phyloP scores from a whole-genome alignment of 2,329 filamentous ascomycete species.

The Arthroderma uncinatum region DNA sequence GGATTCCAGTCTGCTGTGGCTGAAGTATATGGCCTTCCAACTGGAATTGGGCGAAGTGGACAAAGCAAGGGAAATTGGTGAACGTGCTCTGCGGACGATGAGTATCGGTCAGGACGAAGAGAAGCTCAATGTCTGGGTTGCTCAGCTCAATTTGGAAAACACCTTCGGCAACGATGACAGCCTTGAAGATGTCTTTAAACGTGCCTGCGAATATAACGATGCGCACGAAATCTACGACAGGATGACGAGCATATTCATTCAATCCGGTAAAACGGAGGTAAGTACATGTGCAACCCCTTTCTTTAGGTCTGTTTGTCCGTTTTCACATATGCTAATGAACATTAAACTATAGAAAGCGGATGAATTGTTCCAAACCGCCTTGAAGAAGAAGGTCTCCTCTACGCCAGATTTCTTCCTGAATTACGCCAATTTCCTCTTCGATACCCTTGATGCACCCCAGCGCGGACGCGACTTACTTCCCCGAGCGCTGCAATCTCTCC shows the following conservation, averaged over 20 bases:
- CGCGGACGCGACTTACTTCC: constrained; percentile 66
- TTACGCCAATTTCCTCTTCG: constrained; percentile 87
- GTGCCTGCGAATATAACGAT: constrained; percentile 89
- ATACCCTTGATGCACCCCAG: constrained; percentile 57
- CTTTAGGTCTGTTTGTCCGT: background rate
- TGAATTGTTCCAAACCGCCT: constrained; percentile 69
- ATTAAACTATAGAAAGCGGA: constrained; percentile 60
- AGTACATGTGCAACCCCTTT: constrained; percentile 26
- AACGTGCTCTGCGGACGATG: constrained; percentile 83
- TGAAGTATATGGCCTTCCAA: constrained; percentile 98
- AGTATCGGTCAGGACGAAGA: constrained; percentile 82
- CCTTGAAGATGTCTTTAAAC: constrained; percentile 76
- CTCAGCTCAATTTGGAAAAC: constrained; percentile 86
- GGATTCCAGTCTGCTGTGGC: constrained; percentile 88
- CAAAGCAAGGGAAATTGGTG: constrained; percentile 78
- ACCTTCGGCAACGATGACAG: constrained; percentile 75
- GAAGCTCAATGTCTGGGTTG: constrained; percentile 92
- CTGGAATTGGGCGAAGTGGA: constrained; percentile 80
- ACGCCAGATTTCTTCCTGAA: constrained; percentile 79
- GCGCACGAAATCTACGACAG: constrained; percentile 79
- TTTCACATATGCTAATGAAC: constrained; percentile 16
- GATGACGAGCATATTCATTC: constrained; percentile 87
- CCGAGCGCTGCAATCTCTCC: constrained; percentile 75
- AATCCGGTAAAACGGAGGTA: constrained; percentile 74
- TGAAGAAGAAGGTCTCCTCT: constrained; percentile 82